Evolutionary conservation across 371 early-diverging fungal genomes (phyloP).

Genomic region (Mortierella sp.): DNA sequence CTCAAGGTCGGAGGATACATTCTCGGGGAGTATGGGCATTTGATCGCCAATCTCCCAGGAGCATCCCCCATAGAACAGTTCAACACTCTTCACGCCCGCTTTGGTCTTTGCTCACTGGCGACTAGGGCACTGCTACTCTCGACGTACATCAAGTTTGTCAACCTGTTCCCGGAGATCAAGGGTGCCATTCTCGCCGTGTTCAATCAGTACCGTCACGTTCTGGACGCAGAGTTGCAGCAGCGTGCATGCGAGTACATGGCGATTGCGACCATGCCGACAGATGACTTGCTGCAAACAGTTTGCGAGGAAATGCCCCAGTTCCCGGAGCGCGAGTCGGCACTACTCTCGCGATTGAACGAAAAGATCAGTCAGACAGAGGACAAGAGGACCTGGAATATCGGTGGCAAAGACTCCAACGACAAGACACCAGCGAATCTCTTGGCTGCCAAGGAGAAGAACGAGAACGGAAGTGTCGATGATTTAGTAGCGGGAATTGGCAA

Average conservation of each 20-base stretch:
- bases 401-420: conserved; percentile 88
- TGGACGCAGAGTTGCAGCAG: conserved; percentile 96
- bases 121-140: conserved; percentile 91
- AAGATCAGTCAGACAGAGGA: conserved; percentile 93
- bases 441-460: conserved; percentile 50
- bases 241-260: conserved; percentile 96
- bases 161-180: conserved; percentile 97
- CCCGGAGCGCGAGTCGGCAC: conserved; percentile 92
- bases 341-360: conserved; percentile 83
- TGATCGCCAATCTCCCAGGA: conserved; percentile 88
- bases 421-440: conserved; percentile 56
- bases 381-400: conserved; percentile 94
- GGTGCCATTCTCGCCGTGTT: conserved; percentile 86
- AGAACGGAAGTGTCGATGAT: conserved; percentile 43
- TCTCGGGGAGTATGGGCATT: conserved; percentile 96
- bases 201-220: conserved; percentile 84
- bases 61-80: conserved; percentile 93
- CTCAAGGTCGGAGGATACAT: conserved; percentile 96
- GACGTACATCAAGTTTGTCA: conserved; percentile 93
- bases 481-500: conserved; percentile 28
- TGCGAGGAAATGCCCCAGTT: conserved; percentile 98
- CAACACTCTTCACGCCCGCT: conserved; percentile 90
- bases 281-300: conserved; percentile 90
- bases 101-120: conserved; percentile 79
- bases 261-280: conserved; percentile 82